phyloP scores from a whole-genome alignment of 257 asterid species.

The Verbena officinalis region DNA sequence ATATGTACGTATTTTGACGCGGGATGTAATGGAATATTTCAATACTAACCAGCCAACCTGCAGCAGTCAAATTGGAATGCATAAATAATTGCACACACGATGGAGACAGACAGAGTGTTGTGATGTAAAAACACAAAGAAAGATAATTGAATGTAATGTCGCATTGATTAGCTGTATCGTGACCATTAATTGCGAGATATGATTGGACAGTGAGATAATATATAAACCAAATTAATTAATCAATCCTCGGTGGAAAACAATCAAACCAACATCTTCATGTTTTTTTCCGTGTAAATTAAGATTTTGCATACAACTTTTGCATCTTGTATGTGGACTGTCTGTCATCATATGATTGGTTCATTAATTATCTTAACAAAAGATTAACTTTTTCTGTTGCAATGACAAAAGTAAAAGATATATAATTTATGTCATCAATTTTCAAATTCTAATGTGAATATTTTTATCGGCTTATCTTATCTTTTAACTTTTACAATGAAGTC shows the following conservation, averaged over 20 bases:
- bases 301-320: constrained; percentile 7
- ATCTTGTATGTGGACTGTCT: background rate
- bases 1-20: too few species aligned
- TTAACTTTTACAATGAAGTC: too few species aligned
- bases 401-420: background rate
- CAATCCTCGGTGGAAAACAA: constrained; percentile 11
- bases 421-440: background rate
- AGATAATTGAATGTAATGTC: background rate
- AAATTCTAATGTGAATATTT: too few species aligned
- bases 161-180: constrained; percentile 17
- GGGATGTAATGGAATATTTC: too few species aligned
- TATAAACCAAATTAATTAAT: background rate
- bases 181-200: background rate
- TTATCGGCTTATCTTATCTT: too few species aligned
- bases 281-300: background rate
- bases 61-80: too few species aligned
- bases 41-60: too few species aligned
- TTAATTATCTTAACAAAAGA: background rate
- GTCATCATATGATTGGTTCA: constrained; percentile 11
- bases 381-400: background rate
- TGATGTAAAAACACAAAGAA: constrained; percentile 12
- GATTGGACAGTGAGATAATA: background rate
- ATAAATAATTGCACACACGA: constrained; percentile 23
- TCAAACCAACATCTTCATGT: constrained; percentile 19
- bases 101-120: constrained; percentile 29